Conservation (phyloP, 2,329 filamentous ascomycete species). For the Fusarium beomiforme region DNA sequence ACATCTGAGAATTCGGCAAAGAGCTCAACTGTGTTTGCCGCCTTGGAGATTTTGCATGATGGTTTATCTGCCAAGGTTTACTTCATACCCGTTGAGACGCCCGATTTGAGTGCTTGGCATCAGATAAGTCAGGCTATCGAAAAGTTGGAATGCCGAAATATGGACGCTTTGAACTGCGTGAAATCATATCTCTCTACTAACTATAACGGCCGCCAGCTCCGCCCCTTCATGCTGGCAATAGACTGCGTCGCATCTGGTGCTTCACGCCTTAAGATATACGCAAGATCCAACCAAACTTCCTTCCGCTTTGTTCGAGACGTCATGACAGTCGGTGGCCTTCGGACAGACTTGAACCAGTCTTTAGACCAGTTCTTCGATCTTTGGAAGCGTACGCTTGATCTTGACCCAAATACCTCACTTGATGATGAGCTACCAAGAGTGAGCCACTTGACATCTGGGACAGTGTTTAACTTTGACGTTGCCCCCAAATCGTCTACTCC, state of each 20-base stretch:
- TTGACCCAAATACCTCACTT: not conserved
- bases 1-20: not conserved
- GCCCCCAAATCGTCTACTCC: not conserved
- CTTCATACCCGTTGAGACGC: not conserved
- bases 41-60: not conserved
- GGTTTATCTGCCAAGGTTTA: not conserved
- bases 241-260: not conserved
- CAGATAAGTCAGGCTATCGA: not conserved
- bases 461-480: not conserved
- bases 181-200: not conserved
- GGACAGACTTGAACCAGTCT: not conserved
- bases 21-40: not conserved
- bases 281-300: not conserved
- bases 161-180: not conserved
- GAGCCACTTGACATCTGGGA: not conserved
- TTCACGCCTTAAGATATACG: not conserved
- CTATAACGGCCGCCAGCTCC: not conserved
- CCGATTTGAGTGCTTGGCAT: not conserved
- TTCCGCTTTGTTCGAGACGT: not conserved
- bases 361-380: not conserved
- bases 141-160: not conserved
- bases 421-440: not conserved
- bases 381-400: not conserved
- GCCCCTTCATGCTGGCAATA: slow-evolving; percentile 2
- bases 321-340: not conserved